These are phyloP conservation scores for Gynostemma pentaphyllum DNA, from an alignment of 306 rosid species.

Conservation along the genomic window DNA sequence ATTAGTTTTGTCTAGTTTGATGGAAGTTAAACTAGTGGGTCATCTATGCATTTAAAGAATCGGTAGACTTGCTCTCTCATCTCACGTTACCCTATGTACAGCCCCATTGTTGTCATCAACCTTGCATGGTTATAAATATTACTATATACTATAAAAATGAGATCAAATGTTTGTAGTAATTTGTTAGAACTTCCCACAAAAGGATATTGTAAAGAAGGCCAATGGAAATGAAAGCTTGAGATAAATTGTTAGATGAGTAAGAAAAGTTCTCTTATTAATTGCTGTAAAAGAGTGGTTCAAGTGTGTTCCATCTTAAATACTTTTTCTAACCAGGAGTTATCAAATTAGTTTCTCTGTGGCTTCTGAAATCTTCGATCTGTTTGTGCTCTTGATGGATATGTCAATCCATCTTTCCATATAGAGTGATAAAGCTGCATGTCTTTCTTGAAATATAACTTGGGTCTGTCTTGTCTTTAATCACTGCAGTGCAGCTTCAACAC, in stretches of 20 bases:
- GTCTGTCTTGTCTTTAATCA: conserved; percentile 5
- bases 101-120: no score
- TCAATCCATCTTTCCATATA: neutral
- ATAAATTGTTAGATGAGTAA: neutral
- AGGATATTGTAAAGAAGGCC: neutral
- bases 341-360: neutral
- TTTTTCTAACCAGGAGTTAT: neutral
- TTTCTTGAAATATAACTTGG: conserved; percentile 7
- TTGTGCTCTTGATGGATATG: neutral
- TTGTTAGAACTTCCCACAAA: neutral
- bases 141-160: neutral
- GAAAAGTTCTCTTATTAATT: neutral
- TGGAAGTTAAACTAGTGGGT: neutral
- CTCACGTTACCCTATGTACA: neutral
- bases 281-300: neutral
- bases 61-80: neutral
- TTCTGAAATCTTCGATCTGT: neutral
- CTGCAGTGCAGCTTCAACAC: conserved; percentile 99
- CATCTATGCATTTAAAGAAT: neutral
- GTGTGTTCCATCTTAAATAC: neutral
- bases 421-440: neutral
- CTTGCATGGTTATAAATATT: neutral
- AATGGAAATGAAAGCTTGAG: neutral
- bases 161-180: neutral
- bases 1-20: neutral